Evolutionary conservation across 192 early-diverging fungal genomes (phyloP), one percentile per base, ranked within the genome.

Genomic region (Diversispora eburnea): DNA sequence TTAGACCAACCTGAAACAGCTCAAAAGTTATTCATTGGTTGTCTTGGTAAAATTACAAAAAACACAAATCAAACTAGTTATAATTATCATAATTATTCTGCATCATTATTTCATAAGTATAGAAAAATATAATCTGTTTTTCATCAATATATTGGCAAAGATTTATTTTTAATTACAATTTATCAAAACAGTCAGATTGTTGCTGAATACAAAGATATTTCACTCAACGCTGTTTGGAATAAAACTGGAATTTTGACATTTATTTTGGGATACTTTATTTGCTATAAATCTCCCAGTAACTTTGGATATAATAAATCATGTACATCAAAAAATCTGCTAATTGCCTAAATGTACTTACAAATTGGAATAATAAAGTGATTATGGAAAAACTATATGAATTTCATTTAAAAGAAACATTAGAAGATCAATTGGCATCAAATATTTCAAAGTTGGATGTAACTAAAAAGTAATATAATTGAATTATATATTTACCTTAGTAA

Each of bases 151-250:
- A 25, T 33, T 7, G 0, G 33, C 3, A 5, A 60, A 20, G 10
- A 60, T 60, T 60, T 5, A 60, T 60, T 4, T 60, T 60, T 13
- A 3, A 49, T 49, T 49, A 49, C 3, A 60, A 33, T 60, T 60
- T 60, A 60, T 60, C 58, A 60, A 33, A 33, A 60, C 9, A 60
- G 58, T 33, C 58, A 60, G 13, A 60, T 60, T 33, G 0, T 60
- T 60, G 10, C 25, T 60, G 9, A 60, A 60, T 60, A 60, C 12
- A 12, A 33, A 60, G 22, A 60, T 12, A 60, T 6, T 33, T 60
- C 2, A 60, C 19, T 25, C 0, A 60, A 60, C 33, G 25, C 22
- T 33, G 4, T 60, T 60, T 60, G 58, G 58, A 5, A 33, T 60
- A 4, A 60, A 60, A 60, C 25, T 60, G 58, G 4, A 33, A 6